phyloP scores from a whole-genome alignment of 2,329 filamentous ascomycete genomes.

The Metarhizium rileyi region DNA sequence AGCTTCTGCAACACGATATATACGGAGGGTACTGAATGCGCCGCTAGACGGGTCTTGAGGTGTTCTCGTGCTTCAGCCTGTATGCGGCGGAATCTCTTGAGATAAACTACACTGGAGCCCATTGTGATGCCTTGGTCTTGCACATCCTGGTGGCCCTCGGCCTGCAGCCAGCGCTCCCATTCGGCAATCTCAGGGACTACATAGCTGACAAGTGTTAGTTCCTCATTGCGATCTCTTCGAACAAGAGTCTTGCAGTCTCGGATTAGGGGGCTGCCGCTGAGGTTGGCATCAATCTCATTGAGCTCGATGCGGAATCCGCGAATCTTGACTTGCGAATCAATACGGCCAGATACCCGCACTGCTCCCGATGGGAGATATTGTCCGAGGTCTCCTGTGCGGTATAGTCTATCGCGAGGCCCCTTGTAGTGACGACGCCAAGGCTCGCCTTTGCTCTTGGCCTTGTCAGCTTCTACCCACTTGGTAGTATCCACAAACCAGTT shows the following conservation, averaged over 20 bases:
- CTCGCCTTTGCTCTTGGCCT: slow-evolving; percentile 41
- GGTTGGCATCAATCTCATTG: slow-evolving; percentile 79
- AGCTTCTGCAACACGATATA: slow-evolving; percentile 34
- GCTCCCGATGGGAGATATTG: slow-evolving; percentile 56
- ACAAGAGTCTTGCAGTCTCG: slow-evolving; percentile 82
- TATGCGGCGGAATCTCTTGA: slow-evolving; percentile 35
- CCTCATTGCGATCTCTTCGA: slow-evolving; percentile 38
- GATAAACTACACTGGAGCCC: slow-evolving; percentile 30
- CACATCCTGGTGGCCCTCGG: slow-evolving; percentile 42
- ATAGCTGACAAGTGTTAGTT: slow-evolving; percentile 78
- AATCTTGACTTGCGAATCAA: slow-evolving; percentile 89
- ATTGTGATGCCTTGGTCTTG: slow-evolving; percentile 42
- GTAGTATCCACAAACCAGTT: slow-evolving; percentile 80
- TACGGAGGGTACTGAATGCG: slow-evolving; percentile 24
- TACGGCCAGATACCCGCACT: slow-evolving; percentile 69
- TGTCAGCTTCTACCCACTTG: slow-evolving; percentile 57
- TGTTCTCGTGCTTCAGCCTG: slow-evolving; percentile 50
- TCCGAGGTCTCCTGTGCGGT: slow-evolving; percentile 83
- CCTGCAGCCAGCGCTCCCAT: slow-evolving; percentile 60
- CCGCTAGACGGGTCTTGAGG: slow-evolving; percentile 50
- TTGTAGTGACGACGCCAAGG: slow-evolving; percentile 72
- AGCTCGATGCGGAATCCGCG: slow-evolving; percentile 93
- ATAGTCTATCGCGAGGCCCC: slow-evolving; percentile 76
- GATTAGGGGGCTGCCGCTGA: slow-evolving; percentile 64
- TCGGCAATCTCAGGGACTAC: slow-evolving; percentile 69